Percentiles rank a stretch among this genome's conserved stretches.
Evolutionary conservation across 331 rosid genomes (phyloP).

Genomic region (Prunus yedoensis): DNA sequence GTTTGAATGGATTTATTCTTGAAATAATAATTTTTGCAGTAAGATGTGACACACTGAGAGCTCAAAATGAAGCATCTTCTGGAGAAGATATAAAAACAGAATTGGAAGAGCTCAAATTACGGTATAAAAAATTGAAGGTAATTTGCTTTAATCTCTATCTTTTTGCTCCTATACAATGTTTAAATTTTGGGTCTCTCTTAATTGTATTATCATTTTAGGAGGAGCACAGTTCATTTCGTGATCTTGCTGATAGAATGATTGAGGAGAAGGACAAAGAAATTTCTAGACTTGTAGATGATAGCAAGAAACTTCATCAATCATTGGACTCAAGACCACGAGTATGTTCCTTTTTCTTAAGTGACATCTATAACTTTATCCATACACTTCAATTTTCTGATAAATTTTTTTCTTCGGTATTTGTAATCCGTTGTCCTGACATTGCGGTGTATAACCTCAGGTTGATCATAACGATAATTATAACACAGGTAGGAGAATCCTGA

Average conservation of each 20-base stretch:
- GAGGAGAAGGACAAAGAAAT: conserved; percentile 89
- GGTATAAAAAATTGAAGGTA: conserved; percentile 77
- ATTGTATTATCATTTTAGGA: conserved; percentile 53
- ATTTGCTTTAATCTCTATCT: conserved; percentile 12
- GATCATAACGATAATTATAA: conserved; percentile 43
- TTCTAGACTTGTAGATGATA: conserved; percentile 77
- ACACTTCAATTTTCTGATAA: conserved; percentile 15
- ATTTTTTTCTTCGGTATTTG: conserved; percentile 10
- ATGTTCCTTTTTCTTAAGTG: conserved; percentile 27
- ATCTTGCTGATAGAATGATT: conserved; percentile 89
- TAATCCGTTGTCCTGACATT: conserved; percentile 24
- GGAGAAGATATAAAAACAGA: conserved; percentile 68
- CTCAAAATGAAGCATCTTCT: conserved; percentile 70
- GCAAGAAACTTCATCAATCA: conserved; percentile 66
- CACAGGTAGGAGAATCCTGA: conserved; percentile 54
- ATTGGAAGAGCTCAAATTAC: conserved; percentile 73
- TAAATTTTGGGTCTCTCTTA: conserved; percentile 25
- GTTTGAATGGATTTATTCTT: conserved; percentile 17
- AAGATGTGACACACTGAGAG: conserved; percentile 76
- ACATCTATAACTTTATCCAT: conserved; percentile 12
- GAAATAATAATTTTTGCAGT: conserved; percentile 48
- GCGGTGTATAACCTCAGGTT: conserved; percentile 53
- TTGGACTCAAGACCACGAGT: conserved; percentile 68
- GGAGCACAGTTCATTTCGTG: conserved; percentile 80
- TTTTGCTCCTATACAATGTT: conserved; percentile 1